phyloP scores from a whole-genome alignment of 75 land plant species.

The Ceratopteris richardii region DNA sequence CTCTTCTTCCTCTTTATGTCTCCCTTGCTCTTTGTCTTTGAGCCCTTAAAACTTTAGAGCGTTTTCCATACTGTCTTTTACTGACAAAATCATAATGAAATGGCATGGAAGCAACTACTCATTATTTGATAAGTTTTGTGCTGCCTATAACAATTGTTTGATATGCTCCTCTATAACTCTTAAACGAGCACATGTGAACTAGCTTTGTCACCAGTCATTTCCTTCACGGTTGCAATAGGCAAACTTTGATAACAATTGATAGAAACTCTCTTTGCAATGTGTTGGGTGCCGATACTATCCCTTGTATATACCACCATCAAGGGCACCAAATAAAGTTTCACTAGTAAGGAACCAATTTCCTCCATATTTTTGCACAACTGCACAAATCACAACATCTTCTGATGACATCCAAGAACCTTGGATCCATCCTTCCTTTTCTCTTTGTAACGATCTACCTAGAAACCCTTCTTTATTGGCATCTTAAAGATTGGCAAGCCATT shows the following conservation, averaged over 20 bases:
- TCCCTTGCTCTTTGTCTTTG: no score
- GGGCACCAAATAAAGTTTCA: conserved; percentile 60
- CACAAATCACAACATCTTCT: conserved; percentile 91
- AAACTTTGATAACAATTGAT: conserved; percentile 70
- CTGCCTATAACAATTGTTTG: conserved; percentile 51
- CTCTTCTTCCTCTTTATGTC: no score
- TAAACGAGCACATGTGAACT: conserved; percentile 39
- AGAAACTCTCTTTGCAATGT: conserved; percentile 87
- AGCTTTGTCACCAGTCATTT: conserved; percentile 47
- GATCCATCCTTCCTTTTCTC: conserved; percentile 55
- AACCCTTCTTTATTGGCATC: conserved; percentile 59
- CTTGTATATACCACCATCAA: conserved; percentile 74
- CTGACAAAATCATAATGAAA: conserved; percentile 50
- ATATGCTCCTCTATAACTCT: conserved; percentile 95
- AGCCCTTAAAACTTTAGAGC: not conserved
- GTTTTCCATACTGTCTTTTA: not conserved
- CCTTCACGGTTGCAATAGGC: conserved; percentile 35
- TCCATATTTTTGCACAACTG: conserved; percentile 89
- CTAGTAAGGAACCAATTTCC: conserved; percentile 81
- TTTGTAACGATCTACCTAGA: conserved; percentile 76
- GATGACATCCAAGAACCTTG: conserved; percentile 69
- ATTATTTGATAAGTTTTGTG: conserved; percentile 53
- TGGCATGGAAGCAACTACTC: conserved; percentile 84
- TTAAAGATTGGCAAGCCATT: conserved; percentile 15
- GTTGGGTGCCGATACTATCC: conserved; percentile 85